Evolutionary conservation across 2,329 filamentous ascomycete species (phyloP).

Genomic region (Pleurostoma richardsiae): DNA sequence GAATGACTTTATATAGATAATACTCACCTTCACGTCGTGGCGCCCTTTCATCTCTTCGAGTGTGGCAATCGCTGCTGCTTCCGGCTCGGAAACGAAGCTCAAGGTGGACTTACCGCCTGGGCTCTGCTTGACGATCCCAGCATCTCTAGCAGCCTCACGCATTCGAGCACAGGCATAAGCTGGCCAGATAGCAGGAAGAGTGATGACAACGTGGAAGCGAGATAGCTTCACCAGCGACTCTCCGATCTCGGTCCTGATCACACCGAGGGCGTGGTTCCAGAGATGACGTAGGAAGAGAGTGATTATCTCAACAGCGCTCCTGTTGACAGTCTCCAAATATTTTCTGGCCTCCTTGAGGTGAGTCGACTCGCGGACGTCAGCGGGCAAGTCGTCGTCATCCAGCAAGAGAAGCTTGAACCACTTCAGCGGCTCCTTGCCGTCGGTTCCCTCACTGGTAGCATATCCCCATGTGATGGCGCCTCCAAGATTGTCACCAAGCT

Average conservation of each 20-base stretch:
- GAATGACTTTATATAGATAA: not conserved
- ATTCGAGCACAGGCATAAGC: conserved; percentile 29
- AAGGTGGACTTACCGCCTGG: conserved; percentile 18
- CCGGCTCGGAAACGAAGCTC: conserved; percentile 34
- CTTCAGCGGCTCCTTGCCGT: conserved; percentile 13
- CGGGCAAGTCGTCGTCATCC: conserved; percentile 20
- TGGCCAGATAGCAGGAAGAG: conserved; percentile 41
- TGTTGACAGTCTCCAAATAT: conserved; percentile 6
- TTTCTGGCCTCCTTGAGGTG: conserved; percentile 12
- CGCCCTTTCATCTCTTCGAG: conserved; percentile 20
- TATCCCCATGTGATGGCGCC: conserved; percentile 23
- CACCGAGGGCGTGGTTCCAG: conserved; percentile 21
- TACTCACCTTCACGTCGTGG: conserved; percentile 12
- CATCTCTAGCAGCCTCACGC: conserved; percentile 22
- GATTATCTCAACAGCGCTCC: conserved; percentile 20
- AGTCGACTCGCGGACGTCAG: conserved; percentile 10
- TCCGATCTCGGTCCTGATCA: conserved; percentile 19
- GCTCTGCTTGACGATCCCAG: conserved; percentile 27
- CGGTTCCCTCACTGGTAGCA: conserved; percentile 8
- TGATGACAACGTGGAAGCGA: conserved; percentile 31
- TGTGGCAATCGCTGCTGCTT: conserved; percentile 35
- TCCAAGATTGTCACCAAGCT: not conserved
- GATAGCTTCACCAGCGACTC: conserved; percentile 12
- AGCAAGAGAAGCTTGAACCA: conserved; percentile 39
- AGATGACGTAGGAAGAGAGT: conserved; percentile 23